phyloP scores from a whole-genome alignment of 176 grass and related monocot species.

The Guadua angustifolia region DNA sequence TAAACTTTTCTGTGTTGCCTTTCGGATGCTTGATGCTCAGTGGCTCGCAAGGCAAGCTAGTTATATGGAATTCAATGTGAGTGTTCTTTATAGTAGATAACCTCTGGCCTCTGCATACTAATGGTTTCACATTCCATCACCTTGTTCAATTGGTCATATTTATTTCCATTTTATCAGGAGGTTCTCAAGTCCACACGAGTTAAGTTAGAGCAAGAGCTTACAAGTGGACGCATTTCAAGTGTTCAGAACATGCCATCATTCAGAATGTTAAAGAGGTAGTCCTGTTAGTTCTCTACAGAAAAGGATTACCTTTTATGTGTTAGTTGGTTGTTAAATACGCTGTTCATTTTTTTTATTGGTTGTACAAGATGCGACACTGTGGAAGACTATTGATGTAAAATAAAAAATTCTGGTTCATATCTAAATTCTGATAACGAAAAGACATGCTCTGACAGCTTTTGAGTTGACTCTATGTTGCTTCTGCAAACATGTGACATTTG shows the following conservation, averaged over 20 bases:
- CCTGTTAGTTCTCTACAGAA: slow-evolving; percentile 12
- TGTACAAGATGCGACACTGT: not conserved
- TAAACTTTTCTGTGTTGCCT: slow-evolving; percentile 81
- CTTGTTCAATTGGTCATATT: slow-evolving; percentile 16
- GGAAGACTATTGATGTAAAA: slow-evolving; percentile 7
- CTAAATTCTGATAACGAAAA: not conserved
- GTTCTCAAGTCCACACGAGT: slow-evolving; percentile 67
- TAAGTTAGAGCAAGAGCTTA: slow-evolving; percentile 76
- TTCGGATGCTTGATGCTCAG: slow-evolving; percentile 73
- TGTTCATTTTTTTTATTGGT: slow-evolving; percentile 34
- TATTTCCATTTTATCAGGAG: slow-evolving; percentile 60
- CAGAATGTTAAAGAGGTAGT: slow-evolving; percentile 60
- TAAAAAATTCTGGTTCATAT: not conserved
- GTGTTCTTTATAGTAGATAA: not conserved
- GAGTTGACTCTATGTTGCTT: slow-evolving; percentile 7
- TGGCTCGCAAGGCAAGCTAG: slow-evolving; percentile 75
- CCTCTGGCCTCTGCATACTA: slow-evolving; percentile 10
- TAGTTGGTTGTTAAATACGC: not conserved
- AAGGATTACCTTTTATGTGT: slow-evolving; percentile 2
- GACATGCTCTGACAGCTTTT: not conserved
- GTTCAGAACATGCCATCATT: slow-evolving; percentile 68
- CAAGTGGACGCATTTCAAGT: slow-evolving; percentile 49
- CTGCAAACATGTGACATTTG: not conserved
- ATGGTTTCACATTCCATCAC: slow-evolving; percentile 3
- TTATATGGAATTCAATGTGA: slow-evolving; percentile 96